Evolutionary conservation across 768 basidiomycete genomes (phyloP), one percentile per base, ranked within the genome.

Genomic region (Termitomyces heimii): DNA sequence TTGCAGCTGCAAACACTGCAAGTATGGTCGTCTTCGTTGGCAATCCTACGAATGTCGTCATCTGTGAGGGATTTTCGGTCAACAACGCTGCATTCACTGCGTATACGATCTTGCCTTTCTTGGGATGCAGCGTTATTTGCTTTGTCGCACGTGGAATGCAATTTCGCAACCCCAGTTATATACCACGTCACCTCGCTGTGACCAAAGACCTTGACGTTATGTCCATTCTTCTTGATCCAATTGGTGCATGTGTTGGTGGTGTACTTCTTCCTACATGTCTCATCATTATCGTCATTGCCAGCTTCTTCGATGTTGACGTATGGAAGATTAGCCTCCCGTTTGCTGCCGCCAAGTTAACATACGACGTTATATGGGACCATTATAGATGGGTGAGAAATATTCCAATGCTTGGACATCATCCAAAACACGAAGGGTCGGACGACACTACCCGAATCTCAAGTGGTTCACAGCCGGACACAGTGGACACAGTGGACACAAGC

Each of bases 21-120:
- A 84, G 82, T 61, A 84, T 86, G 80, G 81, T 82, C 24, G 67
- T 85, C 0, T 92, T 97, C 49, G 87, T 93, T 2, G 89, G 89
- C 0, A 98, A 98, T 66, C 93, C 92, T 2, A 98, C 96, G 1
- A 98, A 98, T 65, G 86, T 97, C 22, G 89, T 98, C 47, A 84
- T 97, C 24, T 89, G 92, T 50, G 92, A 92, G 53, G 92, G 92
- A 0, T 94, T 97, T 67, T 67, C 75, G 4, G 78, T 96, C 46
- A 86, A 88, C 49, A 90, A 91, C 60, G 80, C 82, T 9, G 82
- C 83, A 0, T 94, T 89, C 71, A 90, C 89, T 0, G 89, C 87
- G 0, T 93, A 93, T 71, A 83, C 88, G 16, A 86, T 91, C 49
- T 73, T 95, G 13, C 92, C 94, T 0, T 89, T 93, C 64, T 66